Evolutionary conservation across 2,329 filamentous ascomycete genomes (phyloP).

Genomic region (Laburnicola sp.): DNA sequence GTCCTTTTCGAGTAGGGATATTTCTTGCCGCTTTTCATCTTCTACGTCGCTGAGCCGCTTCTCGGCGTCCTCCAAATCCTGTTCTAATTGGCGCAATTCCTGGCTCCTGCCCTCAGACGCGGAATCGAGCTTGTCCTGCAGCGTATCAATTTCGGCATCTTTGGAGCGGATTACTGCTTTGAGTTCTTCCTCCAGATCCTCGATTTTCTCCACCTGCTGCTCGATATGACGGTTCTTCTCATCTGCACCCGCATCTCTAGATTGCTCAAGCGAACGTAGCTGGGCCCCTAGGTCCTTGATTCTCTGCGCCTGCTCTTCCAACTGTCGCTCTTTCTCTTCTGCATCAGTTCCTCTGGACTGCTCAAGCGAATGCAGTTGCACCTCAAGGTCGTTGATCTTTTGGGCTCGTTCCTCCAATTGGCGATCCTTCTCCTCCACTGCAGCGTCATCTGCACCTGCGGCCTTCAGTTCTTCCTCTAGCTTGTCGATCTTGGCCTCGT

Average conservation of each 20-base stretch:
- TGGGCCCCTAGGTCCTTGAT: conserved; percentile 42
- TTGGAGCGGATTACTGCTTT: conserved; percentile 32
- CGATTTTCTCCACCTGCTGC: conserved; percentile 24
- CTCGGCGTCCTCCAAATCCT: conserved; percentile 44
- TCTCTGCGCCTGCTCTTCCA: conserved; percentile 40
- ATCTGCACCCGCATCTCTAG: conserved; percentile 22
- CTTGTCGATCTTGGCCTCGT: conserved; percentile 43
- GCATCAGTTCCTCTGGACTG: conserved; percentile 26
- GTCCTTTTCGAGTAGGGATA: conserved; percentile 37
- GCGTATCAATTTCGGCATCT: conserved; percentile 48
- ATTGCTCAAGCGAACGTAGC: conserved; percentile 21
- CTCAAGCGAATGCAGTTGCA: conserved; percentile 29
- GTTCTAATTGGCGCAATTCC: conserved; percentile 55
- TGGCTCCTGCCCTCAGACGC: conserved; percentile 47
- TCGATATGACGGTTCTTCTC: conserved; percentile 14
- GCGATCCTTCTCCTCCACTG: conserved; percentile 37
- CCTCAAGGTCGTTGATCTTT: conserved; percentile 33
- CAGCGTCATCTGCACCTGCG: conserved; percentile 33
- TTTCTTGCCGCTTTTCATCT: conserved; percentile 34
- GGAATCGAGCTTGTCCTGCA: conserved; percentile 48
- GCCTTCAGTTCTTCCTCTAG: conserved; percentile 38
- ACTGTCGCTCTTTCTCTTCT: conserved; percentile 32
- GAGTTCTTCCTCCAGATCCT: conserved; percentile 31
- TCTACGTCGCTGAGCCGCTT: conserved; percentile 31
- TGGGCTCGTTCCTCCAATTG: conserved; percentile 33